Percentiles rank a stretch among this genome's conserved stretches.
These are phyloP conservation scores for Fraxinus cuspidata DNA, from an alignment of 257 asterid species.

Conservation along the genomic window DNA sequence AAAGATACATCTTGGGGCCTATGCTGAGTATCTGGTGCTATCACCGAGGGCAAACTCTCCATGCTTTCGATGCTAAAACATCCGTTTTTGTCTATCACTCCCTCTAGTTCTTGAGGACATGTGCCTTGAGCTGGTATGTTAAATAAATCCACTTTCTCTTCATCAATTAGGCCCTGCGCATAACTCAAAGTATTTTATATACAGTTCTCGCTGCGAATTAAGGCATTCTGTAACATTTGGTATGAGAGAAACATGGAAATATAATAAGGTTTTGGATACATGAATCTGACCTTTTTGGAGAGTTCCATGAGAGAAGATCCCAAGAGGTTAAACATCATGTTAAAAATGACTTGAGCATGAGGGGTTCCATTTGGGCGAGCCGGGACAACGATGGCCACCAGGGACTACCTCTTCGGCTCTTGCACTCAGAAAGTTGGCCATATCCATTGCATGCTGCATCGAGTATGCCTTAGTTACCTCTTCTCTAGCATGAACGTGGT, in stretches of 20 bases:
- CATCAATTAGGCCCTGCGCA: constrained; percentile 33
- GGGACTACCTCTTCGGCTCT: constrained; percentile 40
- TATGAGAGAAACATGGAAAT: not conserved
- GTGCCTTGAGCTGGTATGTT: constrained; percentile 34
- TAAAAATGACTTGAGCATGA: constrained; percentile 24
- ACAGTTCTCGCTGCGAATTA: too few relatives aligned
- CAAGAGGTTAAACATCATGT: constrained; percentile 35
- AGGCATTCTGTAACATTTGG: too few relatives aligned
- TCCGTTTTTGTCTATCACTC: constrained; percentile 20
- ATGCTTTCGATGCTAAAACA: constrained; percentile 25
- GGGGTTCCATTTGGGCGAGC: constrained; percentile 34
- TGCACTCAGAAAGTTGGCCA: constrained; percentile 28
- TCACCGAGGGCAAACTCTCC: constrained; percentile 14
- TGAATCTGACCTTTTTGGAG: constrained; percentile 33
- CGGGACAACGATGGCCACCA: constrained; percentile 43
- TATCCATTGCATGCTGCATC: constrained; percentile 30
- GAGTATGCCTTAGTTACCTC: constrained; percentile 35
- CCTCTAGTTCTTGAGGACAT: constrained; percentile 32
- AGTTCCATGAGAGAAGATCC: constrained; percentile 42
- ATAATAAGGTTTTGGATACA: not conserved
- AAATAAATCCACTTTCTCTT: constrained; percentile 36
- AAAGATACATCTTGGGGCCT: not conserved
- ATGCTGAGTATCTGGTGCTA: not conserved
- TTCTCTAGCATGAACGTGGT: constrained; percentile 33
- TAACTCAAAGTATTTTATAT: too few relatives aligned